A percentile compares a stretch with the other conserved stretches of the same genome.
Evolutionary conservation across 352 stramenopile species (phyloP).

Genomic region (Pseudoperonospora humuli): DNA sequence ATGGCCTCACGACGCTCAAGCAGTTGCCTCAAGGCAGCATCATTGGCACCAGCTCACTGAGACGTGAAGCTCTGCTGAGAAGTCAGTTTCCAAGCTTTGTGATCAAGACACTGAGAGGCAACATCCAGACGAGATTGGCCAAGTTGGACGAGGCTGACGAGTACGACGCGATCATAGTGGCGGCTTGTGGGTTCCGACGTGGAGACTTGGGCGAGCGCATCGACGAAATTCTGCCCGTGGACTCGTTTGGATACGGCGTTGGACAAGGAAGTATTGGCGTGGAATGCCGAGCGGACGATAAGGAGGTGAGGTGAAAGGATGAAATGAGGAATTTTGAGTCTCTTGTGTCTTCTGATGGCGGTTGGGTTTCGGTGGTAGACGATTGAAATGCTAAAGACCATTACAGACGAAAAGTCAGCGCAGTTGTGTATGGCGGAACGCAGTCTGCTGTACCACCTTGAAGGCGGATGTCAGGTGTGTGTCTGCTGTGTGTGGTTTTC

Average conservation of each 20-base stretch:
- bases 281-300: conserved; percentile 64
- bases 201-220: conserved; percentile 62
- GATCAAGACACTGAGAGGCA: conserved; percentile 82
- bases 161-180: conserved; percentile 85
- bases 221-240: conserved; percentile 61
- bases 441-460: conserved; percentile 69
- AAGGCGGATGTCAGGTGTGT: conserved; percentile 81
- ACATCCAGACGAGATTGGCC: conserved; percentile 81
- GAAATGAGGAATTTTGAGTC: neutral
- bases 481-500: neutral
- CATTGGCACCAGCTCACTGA: conserved; percentile 80
- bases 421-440: conserved; percentile 78
- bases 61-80: conserved; percentile 68
- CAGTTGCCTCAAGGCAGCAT: conserved; percentile 57
- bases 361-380: conserved; percentile 23
- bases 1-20: conserved; percentile 44
- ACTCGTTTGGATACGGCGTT: conserved; percentile 76
- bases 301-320: conserved; percentile 25
- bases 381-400: conserved; percentile 68
- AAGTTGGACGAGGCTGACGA: conserved; percentile 81
- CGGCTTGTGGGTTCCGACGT: conserved; percentile 73
- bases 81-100: conserved; percentile 62
- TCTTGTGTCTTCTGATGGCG: neutral
- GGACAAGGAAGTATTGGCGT: conserved; percentile 83
- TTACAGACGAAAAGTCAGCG: conserved; percentile 67